Conservation (phyloP, 2,329 filamentous ascomycete species). For the Phyllosticta paracitricarpa region DNA sequence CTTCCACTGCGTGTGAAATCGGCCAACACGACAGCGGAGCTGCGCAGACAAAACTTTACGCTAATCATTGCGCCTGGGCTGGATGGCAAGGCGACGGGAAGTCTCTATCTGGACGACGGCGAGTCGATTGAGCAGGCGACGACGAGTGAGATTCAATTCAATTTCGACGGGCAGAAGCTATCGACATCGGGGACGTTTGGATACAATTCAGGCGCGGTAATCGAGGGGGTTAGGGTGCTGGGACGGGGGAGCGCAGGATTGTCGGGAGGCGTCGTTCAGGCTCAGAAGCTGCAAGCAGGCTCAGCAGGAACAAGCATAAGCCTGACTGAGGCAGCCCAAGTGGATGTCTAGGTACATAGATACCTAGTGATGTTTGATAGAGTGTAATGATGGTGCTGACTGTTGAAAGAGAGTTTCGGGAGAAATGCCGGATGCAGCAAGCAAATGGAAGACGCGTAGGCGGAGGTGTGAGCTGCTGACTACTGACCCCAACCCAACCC, state of each 20-base stretch:
- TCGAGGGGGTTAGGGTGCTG: conserved; percentile 20
- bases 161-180: conserved; percentile 46
- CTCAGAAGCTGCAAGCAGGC: neutral
- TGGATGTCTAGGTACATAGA: neutral
- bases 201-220: conserved; percentile 30
- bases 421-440: neutral
- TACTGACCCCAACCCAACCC: neutral
- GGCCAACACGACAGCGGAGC: conserved; percentile 52
- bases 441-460: neutral
- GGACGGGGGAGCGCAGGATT: conserved; percentile 14
- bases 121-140: conserved; percentile 50
- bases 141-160: conserved; percentile 51
- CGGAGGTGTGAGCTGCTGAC: neutral
- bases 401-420: neutral
- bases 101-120: conserved; percentile 71
- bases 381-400: neutral
- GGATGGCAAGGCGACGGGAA: conserved; percentile 54
- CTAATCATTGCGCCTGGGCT: conserved; percentile 57
- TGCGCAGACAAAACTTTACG: conserved; percentile 58
- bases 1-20: conserved; percentile 48
- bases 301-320: neutral
- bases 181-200: conserved; percentile 44
- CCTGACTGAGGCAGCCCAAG: neutral
- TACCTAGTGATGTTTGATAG: neutral
- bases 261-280: neutral